phyloP scores from a whole-genome alignment of 768 basidiomycete genomes.

The Tylopilus subfusipes region DNA sequence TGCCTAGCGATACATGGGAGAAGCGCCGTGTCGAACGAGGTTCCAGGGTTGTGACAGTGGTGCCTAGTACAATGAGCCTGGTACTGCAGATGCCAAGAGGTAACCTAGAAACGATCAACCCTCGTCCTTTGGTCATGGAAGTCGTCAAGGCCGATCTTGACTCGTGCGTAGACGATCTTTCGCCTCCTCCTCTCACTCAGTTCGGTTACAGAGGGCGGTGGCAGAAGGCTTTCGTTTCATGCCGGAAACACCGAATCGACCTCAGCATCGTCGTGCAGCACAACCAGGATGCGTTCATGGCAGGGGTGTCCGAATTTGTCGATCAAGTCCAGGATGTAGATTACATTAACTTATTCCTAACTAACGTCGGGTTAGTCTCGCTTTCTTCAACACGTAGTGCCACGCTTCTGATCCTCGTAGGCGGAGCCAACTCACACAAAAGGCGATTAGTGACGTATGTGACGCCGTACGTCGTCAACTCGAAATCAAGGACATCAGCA shows the following conservation, averaged over 20 bases:
- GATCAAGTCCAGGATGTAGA: constrained; percentile 89
- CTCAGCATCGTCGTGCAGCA: constrained; percentile 86
- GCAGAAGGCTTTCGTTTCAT: constrained; percentile 84
- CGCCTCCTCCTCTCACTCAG: background rate
- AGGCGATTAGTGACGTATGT: constrained; percentile 65
- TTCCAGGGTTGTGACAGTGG: constrained; percentile 80
- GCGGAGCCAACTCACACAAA: constrained; percentile 54
- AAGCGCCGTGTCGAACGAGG: constrained; percentile 85
- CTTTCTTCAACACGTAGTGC: background rate
- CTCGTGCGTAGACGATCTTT: constrained; percentile 34
- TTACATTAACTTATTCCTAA: constrained; percentile 88
- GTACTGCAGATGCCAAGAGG: constrained; percentile 98
- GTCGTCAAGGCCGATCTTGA: constrained; percentile 76
- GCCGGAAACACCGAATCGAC: constrained; percentile 91
- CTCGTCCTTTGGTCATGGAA: constrained; percentile 85
- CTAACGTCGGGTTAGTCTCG: constrained; percentile 66
- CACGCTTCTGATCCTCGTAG: constrained; percentile 35
- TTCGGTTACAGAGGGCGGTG: constrained; percentile 57
- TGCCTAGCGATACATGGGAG: constrained; percentile 47
- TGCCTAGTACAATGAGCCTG: constrained; percentile 83
- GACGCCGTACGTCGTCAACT: constrained; percentile 72
- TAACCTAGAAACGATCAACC: constrained; percentile 93
- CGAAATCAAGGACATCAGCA: constrained; percentile 65
- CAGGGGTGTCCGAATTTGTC: constrained; percentile 61
- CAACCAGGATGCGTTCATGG: constrained; percentile 62